Evolutionary conservation across 2,329 filamentous ascomycete genomes (phyloP).

Genomic region (Clonostachys solani): DNA sequence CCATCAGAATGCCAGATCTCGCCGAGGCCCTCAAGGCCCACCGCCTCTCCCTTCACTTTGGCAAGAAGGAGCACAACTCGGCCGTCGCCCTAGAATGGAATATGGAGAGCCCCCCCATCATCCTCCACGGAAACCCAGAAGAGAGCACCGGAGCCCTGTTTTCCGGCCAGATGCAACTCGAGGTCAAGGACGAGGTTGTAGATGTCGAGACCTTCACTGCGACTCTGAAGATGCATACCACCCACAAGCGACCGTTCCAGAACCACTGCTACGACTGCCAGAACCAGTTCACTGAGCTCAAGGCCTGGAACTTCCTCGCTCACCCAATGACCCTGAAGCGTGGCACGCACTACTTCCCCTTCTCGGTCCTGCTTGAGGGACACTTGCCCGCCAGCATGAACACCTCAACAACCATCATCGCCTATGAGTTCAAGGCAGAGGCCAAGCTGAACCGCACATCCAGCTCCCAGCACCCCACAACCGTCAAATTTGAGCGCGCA

Average conservation of each 20-base stretch:
- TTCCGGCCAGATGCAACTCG: conserved; percentile 75
- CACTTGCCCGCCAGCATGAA: conserved; percentile 82
- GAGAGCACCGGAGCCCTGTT: conserved; percentile 80
- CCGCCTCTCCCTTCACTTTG: conserved; percentile 34
- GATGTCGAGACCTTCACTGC: conserved; percentile 72
- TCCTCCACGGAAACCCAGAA: conserved; percentile 74
- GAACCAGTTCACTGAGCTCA: conserved; percentile 67
- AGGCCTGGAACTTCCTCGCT: conserved; percentile 73
- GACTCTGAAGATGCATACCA: conserved; percentile 63
- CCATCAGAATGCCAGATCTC: conserved; percentile 27
- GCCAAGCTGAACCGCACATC: conserved; percentile 46
- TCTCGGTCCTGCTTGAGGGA: conserved; percentile 81
- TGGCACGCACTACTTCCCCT: conserved; percentile 74
- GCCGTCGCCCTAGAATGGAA: conserved; percentile 45
- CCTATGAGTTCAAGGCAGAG: conserved; percentile 74
- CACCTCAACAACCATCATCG: conserved; percentile 65
- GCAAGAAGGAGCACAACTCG: conserved; percentile 33
- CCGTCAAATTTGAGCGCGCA: conserved; percentile 60
- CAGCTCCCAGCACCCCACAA: conserved; percentile 29
- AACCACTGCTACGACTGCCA: conserved; percentile 75
- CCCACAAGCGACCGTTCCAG: conserved; percentile 78
- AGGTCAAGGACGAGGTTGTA: conserved; percentile 61
- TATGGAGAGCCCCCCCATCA: conserved; percentile 82
- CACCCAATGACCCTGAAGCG: conserved; percentile 44
- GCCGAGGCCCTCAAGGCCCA: conserved; percentile 33